Percentiles rank a stretch among this genome's conserved stretches.
Conservation (phyloP, 2,329 filamentous ascomycete genomes). For the Stachybotrys chartarum region DNA sequence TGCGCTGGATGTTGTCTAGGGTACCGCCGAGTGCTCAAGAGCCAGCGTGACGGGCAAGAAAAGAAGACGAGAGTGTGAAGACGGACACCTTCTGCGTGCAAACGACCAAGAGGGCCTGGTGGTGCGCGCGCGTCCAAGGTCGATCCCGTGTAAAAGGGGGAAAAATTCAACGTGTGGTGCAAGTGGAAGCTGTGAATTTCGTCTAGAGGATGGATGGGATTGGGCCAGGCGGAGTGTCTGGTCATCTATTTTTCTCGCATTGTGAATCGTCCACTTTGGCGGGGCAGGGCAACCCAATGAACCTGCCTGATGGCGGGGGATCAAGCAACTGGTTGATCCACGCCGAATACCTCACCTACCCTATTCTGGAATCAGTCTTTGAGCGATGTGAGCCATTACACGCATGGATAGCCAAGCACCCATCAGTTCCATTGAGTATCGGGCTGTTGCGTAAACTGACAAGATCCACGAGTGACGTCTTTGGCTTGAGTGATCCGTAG, state of each 20-base stretch:
- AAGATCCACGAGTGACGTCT: too few relatives aligned
- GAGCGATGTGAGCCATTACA: too few relatives aligned
- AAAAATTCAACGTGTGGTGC: not conserved
- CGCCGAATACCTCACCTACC: too few relatives aligned
- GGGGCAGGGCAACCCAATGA: conserved; percentile 16
- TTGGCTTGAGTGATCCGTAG: too few relatives aligned
- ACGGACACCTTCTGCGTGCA: not conserved
- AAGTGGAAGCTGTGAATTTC: not conserved
- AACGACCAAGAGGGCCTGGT: not conserved
- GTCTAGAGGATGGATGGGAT: not conserved
- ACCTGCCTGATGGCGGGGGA: not conserved
- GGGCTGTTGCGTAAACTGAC: too few relatives aligned
- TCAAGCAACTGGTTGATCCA: too few relatives aligned
- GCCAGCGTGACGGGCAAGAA: too few relatives aligned
- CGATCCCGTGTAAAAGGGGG: not conserved
- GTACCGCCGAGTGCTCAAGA: not conserved
- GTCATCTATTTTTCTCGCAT: conserved; percentile 32
- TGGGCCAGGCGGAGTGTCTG: conserved; percentile 13
- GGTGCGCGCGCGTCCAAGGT: not conserved
- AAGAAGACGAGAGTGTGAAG: not conserved
- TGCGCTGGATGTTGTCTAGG: conserved; percentile 7
- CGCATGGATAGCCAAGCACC: too few relatives aligned
- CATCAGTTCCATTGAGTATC: too few relatives aligned
- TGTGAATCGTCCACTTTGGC: conserved; percentile 30
- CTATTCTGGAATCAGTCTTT: too few relatives aligned